Evolutionary conservation across 176 grass and related monocot species (phyloP), one percentile per base, ranked within the genome.

Genomic region (Carex littledalei): DNA sequence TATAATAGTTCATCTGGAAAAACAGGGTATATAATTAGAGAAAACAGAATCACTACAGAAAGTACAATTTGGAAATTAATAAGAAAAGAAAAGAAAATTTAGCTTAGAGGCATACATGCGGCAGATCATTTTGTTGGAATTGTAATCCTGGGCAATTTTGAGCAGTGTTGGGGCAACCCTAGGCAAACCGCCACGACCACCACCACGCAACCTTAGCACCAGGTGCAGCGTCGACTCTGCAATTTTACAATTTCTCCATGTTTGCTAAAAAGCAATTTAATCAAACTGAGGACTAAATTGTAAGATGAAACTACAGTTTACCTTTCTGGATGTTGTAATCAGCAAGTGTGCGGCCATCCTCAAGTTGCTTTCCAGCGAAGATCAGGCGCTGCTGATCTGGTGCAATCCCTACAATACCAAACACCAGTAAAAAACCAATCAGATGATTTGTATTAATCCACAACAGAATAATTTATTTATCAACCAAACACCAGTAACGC

Each of bases 271-370:
- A 80, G 9, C 5, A 2, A 18, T n/a, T 61, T 4, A 80, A 41
- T 14, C 35, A 82, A 82, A 45, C 37, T 41, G 8, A 43, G 8
- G 34, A 14, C 10, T 63, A 45, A 39, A 82, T 26, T 82, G 18
- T 82, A 82, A 81, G 6, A 13, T 5, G 8, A 5, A 39, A 39
- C 37, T 5, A n/a, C n/a, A n/a, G 37, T 39, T 49, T 83, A 88
- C 87, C 87, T 84, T 97, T 97, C 57, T 97, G 94, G 84, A 97
- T 97, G 90, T 92, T 97, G 81, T 97, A 97, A 72, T 97, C 94
- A 1, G 89, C 90, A 17, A 97, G 87, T 11, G 94, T 97, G 57
- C 89, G 82, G n/a, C 94, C 94, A 53, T 97, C 94, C 56, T 97
- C 94, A 17, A 97, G 86, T 85, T 97, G 94, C 89, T 97, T 94